Base-by-base conservation (phyloP, 1,139 yeast genomes). In the Blastobotrys raffinosifermentans region DNA sequence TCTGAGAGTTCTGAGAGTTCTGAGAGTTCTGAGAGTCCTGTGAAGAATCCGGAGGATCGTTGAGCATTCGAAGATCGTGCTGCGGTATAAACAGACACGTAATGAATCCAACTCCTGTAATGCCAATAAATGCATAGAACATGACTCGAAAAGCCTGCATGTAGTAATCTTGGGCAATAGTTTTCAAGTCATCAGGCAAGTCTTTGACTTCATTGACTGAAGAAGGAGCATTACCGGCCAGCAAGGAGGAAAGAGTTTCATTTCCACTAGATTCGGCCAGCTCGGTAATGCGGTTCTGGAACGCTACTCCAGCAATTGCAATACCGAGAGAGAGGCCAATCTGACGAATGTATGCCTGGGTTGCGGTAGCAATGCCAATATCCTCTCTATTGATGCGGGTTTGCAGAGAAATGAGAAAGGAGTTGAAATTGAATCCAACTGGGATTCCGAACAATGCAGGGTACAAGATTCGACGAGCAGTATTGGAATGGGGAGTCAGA, bases 261-360 rank as follows among this genome's bases (percentile, higher is more conserved):
- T 36, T 34, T 4, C 31, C 36, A n/a, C 37, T 26, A 6, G 19
- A 7, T n/a, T 38, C 26, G 4, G 53, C 53, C 19, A 47, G 39
- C 5, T 27, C 13, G 1, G 45, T 34, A 18, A 50, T 43, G 21
- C 37, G 40, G 38, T 52, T 51, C 42, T 52, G 53, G 31, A 52
- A 50, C 1, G 49, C 50, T 8, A 50, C 56, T 6, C 56, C 56
- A 4, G 49, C 54, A 30, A 52, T 40, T 4, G 57, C 54, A 31
- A 52, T 50, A 13, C 55, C 50, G 2, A 52, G 29, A 2, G 56
- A 50, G 31, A 52, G 34, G 6, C 55, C 57, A 10, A 52, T 37
- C 38, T 49, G 54, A 10, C 55, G 37, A 7, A 51, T 35, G 32
- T 48, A 52, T 11, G 48, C 32, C 34, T 48, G 44, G 18, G 49